Percentiles rank a stretch among this genome's conserved stretches.
phyloP scores from a whole-genome alignment of 345 rosid species.

The Euphorbia pulcherrima region DNA sequence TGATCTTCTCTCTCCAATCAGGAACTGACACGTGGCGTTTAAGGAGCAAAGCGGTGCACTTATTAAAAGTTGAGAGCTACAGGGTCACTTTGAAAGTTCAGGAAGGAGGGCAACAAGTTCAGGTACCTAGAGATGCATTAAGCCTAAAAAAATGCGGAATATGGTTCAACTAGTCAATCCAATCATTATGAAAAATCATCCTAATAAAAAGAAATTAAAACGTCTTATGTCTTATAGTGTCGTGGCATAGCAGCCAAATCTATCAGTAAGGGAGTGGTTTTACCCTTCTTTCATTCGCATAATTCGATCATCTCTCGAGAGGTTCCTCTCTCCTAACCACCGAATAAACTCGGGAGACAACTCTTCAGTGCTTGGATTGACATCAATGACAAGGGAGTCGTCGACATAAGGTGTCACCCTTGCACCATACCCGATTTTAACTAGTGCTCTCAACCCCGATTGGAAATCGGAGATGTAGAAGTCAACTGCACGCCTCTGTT shows the following conservation, averaged over 20 bases:
- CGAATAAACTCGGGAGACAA: slow-evolving; percentile 73
- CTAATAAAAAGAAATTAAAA: not conserved
- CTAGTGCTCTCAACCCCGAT: slow-evolving; percentile 94
- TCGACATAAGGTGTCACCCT: slow-evolving; percentile 85
- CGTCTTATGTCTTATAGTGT: too few species aligned
- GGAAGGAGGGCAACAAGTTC: too few species aligned
- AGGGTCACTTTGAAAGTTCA: too few species aligned
- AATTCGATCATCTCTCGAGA: slow-evolving; percentile 67
- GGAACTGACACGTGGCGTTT: too few species aligned
- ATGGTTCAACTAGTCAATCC: too few species aligned
- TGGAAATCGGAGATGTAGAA: slow-evolving; percentile 99
- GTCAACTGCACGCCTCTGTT: slow-evolving; percentile 92
- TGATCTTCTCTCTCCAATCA: too few species aligned
- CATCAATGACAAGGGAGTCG: slow-evolving; percentile 69
- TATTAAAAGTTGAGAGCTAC: too few species aligned
- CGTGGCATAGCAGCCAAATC: too few species aligned
- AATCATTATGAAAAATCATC: not conserved
- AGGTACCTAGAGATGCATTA: too few species aligned
- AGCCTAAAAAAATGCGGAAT: too few species aligned
- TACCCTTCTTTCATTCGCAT: slow-evolving; percentile 97
- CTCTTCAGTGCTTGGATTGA: slow-evolving; percentile 62
- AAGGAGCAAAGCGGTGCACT: too few species aligned
- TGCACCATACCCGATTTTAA: slow-evolving; percentile 85
- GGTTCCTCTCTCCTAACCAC: slow-evolving; percentile 79
- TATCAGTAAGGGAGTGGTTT: too few species aligned